phyloP scores from a whole-genome alignment of 1,284 basidiomycete genomes.

The Pterula multifida region DNA sequence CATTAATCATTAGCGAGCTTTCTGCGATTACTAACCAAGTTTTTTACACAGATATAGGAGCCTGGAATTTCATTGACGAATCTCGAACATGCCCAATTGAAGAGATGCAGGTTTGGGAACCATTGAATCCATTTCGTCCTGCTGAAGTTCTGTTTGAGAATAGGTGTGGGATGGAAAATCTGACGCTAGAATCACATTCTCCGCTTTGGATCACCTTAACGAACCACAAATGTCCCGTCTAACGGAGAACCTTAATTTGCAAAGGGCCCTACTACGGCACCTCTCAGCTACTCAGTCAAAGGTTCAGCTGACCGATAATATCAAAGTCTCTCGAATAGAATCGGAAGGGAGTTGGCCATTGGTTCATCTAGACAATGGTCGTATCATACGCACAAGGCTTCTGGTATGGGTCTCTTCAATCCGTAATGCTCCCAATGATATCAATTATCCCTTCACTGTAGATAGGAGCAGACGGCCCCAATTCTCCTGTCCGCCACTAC shows the following conservation, averaged over 20 bases:
- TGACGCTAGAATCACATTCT: slow-evolving; percentile 67
- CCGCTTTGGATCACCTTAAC: slow-evolving; percentile 19
- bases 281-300: slow-evolving; percentile 25
- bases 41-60: slow-evolving; percentile 56
- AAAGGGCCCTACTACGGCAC: slow-evolving; percentile 63
- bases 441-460: slow-evolving; percentile 20
- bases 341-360: slow-evolving; percentile 57
- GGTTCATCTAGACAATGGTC: slow-evolving; percentile 55
- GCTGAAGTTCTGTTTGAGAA: slow-evolving; percentile 2
- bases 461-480: slow-evolving; percentile 93
- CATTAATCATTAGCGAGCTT: slow-evolving; percentile 3
- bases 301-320: slow-evolving; percentile 51
- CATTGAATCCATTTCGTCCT: neutral
- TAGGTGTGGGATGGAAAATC: slow-evolving; percentile 88
- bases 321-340: slow-evolving; percentile 55
- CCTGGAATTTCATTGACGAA: slow-evolving; percentile 72
- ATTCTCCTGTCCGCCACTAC: slow-evolving; percentile 86
- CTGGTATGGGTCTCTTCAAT: slow-evolving; percentile 36
- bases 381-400: slow-evolving; percentile 53
- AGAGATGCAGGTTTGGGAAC: slow-evolving; percentile 67
- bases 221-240: slow-evolving; percentile 63
- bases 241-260: slow-evolving; percentile 86
- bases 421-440: slow-evolving; percentile 1
- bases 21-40: slow-evolving; percentile 1
- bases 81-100: slow-evolving; percentile 61